These are phyloP conservation scores for Amylostereum areolatum DNA, from an alignment of 1,284 basidiomycete genomes.

Conservation along the genomic window DNA sequence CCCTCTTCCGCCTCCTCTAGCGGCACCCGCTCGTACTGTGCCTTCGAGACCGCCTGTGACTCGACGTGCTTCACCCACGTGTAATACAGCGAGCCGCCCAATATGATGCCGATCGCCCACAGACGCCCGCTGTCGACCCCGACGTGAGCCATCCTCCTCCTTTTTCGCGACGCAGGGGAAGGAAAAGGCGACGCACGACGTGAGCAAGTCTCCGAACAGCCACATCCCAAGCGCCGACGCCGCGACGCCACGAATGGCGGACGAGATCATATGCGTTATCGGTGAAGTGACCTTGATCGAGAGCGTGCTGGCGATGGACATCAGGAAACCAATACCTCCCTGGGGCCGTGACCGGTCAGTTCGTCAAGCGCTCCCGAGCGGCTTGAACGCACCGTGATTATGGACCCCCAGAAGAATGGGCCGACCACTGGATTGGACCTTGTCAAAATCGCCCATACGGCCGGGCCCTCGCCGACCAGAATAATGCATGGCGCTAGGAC, in stretches of 20 bases:
- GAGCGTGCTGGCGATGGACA: conserved; percentile 83
- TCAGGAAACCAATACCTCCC: conserved; percentile 82
- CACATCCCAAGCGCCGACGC: conserved; percentile 71
- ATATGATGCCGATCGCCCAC: conserved; percentile 73
- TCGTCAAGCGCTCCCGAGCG: neutral
- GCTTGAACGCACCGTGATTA: conserved; percentile 54
- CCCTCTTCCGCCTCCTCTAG: conserved; percentile 47
- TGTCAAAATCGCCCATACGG: conserved; percentile 53
- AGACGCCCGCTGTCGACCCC: conserved; percentile 60
- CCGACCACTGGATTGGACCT: conserved; percentile 36
- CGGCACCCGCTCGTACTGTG: conserved; percentile 39
- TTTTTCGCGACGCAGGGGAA: conserved; percentile 5
- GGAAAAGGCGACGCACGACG: conserved; percentile 43
- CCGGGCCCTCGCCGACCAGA: conserved; percentile 65
- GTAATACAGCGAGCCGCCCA: conserved; percentile 76
- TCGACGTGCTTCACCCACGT: conserved; percentile 82
- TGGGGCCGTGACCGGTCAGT: conserved; percentile 19
- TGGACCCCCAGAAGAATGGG: conserved; percentile 74
- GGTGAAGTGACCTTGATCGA: conserved; percentile 91
- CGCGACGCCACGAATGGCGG: conserved; percentile 78
- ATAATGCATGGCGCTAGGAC: conserved; percentile 62
- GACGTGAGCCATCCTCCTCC: no score
- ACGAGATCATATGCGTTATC: conserved; percentile 89
- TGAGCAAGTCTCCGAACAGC: conserved; percentile 73
- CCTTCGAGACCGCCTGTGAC: conserved; percentile 21